Conservation (phyloP, 176 grass and related monocot species). For the Chloris gayana region DNA sequence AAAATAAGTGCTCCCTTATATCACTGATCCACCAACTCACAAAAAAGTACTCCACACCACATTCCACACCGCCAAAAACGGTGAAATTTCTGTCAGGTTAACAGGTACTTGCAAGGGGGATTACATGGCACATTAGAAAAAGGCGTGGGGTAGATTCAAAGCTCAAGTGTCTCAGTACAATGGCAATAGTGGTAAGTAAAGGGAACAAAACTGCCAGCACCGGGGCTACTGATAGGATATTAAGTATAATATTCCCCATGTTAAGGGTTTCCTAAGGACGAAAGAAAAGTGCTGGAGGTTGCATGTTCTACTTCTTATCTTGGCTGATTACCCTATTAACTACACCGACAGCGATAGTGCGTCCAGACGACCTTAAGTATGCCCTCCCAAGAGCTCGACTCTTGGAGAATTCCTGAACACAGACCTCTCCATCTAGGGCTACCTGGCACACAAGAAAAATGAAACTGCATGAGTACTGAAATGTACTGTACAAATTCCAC, state of each 20-base stretch:
- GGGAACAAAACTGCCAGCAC: constrained; percentile 49
- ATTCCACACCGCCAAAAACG: not conserved
- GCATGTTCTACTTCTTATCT: constrained; percentile 40
- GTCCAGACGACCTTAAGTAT: constrained; percentile 75
- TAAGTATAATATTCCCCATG: not conserved
- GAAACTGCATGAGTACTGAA: constrained; percentile 17
- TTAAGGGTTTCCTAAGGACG: not conserved
- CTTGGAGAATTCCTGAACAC: constrained; percentile 86
- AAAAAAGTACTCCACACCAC: not conserved
- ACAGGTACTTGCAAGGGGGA: not conserved
- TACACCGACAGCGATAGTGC: constrained; percentile 79
- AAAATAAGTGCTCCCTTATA: not conserved
- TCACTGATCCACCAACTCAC: not conserved
- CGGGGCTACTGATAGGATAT: constrained; percentile 4
- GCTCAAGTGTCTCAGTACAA: constrained; percentile 3
- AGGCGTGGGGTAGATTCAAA: not conserved
- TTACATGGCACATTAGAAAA: not conserved
- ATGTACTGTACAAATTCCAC: not conserved
- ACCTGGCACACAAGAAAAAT: constrained; percentile 48
- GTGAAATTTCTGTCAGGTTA: not conserved
- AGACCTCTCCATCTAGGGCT: constrained; percentile 57
- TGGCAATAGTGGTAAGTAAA: constrained; percentile 9
- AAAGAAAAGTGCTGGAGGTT: not conserved
- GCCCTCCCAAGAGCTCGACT: constrained; percentile 75
- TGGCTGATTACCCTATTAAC: constrained; percentile 54